Conservation (phyloP, 2,329 filamentous ascomycete genomes). For the Cercospora berteroae region DNA sequence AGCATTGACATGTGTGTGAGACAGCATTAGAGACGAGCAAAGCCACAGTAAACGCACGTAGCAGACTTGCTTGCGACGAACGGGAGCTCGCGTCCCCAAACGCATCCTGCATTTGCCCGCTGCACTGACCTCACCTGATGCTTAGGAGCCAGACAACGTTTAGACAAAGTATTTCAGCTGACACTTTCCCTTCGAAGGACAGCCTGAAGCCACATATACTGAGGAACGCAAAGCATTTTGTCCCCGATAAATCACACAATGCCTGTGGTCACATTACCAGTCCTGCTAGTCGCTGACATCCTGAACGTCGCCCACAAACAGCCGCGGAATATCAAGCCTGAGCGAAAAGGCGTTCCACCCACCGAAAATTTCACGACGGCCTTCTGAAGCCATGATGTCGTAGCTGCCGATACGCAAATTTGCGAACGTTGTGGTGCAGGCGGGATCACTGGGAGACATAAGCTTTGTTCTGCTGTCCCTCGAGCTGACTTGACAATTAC, state of each 20-base stretch:
- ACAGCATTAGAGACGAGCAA: background rate
- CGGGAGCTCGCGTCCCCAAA: background rate
- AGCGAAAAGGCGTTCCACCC: background rate
- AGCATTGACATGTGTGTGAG: background rate
- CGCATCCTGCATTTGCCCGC: background rate
- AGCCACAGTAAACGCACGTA: background rate
- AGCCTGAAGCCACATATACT: background rate
- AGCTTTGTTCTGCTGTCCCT: background rate
- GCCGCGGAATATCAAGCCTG: background rate
- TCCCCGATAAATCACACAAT: background rate
- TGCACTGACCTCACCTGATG: background rate
- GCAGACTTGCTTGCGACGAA: background rate
- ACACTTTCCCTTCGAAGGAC: background rate
- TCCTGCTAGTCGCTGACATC: background rate
- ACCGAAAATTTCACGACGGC: background rate
- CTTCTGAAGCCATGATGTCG: background rate
- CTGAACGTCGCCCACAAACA: background rate
- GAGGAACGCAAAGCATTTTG: background rate
- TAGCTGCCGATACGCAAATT: background rate
- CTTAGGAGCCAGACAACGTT: background rate
- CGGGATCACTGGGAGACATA: background rate
- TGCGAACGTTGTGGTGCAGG: background rate
- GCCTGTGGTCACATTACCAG: background rate
- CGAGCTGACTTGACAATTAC: background rate
- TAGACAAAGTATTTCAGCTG: background rate